A percentile compares a stretch with the other conserved stretches of the same genome.
Evolutionary conservation across 805 yeast genomes (phyloP).

Genomic region (Saturnispora mendoncae): DNA sequence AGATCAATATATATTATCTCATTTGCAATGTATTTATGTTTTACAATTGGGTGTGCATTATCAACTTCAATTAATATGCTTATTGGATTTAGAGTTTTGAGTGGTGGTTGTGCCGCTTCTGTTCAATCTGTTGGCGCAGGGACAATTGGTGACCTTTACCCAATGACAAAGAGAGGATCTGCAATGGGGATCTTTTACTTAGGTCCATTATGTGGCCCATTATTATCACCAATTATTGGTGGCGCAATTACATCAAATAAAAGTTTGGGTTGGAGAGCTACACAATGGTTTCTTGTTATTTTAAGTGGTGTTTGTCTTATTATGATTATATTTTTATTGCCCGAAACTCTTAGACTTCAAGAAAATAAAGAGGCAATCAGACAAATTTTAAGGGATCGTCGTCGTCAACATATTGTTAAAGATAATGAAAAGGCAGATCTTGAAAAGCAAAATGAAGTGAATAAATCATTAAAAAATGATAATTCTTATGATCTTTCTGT

Average conservation of each 20-base stretch:
- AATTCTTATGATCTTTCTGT: no score
- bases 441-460: slow-evolving; percentile 6
- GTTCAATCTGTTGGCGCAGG: slow-evolving; percentile 91
- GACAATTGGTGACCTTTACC: slow-evolving; percentile 65
- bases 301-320: slow-evolving; percentile 47
- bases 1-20: slow-evolving; percentile 64
- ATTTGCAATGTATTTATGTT: slow-evolving; percentile 52
- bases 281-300: slow-evolving; percentile 77
- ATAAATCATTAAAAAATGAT: no score
- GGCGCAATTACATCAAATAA: slow-evolving; percentile 52
- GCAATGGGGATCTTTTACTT: slow-evolving; percentile 76
- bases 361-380: slow-evolving; percentile 51
- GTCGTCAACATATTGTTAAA: slow-evolving; percentile 15
- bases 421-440: slow-evolving; percentile 10
- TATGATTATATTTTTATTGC: slow-evolving; percentile 48
- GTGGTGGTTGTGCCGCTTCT: slow-evolving; percentile 77
- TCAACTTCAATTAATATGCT: slow-evolving; percentile 53
- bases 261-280: slow-evolving; percentile 80
- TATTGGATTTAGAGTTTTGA: slow-evolving; percentile 58
- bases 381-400: slow-evolving; percentile 34
- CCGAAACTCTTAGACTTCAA: slow-evolving; percentile 68
- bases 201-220: slow-evolving; percentile 77
- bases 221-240: slow-evolving; percentile 71
- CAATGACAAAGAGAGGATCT: slow-evolving; percentile 59
- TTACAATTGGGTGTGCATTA: slow-evolving; percentile 64